Evolutionary conservation across 176 grass and related monocot species (phyloP), one percentile per base, ranked within the genome.

Genomic region (Pontederia paniculata): DNA sequence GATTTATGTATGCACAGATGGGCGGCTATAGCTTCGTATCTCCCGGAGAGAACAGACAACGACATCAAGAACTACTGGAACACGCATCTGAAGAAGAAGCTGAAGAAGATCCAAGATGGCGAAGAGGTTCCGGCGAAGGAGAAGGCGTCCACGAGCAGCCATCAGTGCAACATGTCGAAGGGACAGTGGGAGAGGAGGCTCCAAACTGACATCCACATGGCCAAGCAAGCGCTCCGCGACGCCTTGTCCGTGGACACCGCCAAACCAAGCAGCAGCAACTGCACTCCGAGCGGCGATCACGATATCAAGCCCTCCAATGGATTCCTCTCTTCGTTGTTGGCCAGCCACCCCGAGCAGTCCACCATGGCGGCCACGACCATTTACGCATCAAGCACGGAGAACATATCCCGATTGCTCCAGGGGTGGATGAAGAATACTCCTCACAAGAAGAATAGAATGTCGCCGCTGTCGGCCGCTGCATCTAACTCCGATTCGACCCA

Each of bases 61-160:
- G 57, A 60, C n/a, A 60, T 60, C 57, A 60, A 60, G 57, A 60
- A 60, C 14, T 44, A 60, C 57, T 45, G 57, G 57, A 60, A 60
- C 57, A 60, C 57, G 11, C 57, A 60, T 45, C 57, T 60, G 16
- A 60, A 60, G 57, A 60, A 60, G 57, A 60, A 60, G 57, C 8
- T 60, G n/a, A 60, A 14, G 16, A 44, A 44, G 57, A 60, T 19
- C 0, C 37, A 42, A 12, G 43, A 21, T 11, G 4, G 20, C 53
- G 12, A 21, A 28, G 19, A 12, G 53, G 3, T 9, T 2, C 31
- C 15, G 31, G 8, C 16, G 5, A 9, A 16, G 11, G 8, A 5
- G 14, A 17, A 1, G 9, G 12, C 28, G 31, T 13, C 6, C n/a
- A n/a, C n/a, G 15, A 21, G 5, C 17, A 16, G 14, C 55, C 5